Evolutionary conservation across 2,329 filamentous ascomycete species (phyloP).

Genomic region (Dactylellina leptospora): DNA sequence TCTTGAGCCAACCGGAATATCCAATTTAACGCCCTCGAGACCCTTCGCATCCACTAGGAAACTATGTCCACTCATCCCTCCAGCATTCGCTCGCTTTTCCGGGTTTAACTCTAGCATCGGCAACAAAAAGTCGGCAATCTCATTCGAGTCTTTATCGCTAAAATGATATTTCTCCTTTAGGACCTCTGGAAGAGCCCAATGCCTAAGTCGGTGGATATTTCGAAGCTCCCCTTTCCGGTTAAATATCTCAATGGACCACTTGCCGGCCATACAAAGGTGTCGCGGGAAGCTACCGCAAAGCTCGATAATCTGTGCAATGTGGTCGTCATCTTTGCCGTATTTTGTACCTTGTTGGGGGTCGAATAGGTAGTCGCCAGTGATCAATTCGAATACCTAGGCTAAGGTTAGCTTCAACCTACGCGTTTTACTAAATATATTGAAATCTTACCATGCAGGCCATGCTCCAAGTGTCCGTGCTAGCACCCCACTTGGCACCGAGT

Average conservation of each 20-base stretch:
- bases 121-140: constrained; percentile 80
- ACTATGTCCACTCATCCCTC: constrained; percentile 86
- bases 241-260: constrained; percentile 99
- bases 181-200: constrained; percentile 94
- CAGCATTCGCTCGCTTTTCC: constrained; percentile 89
- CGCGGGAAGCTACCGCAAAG: constrained; percentile 93
- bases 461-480: constrained; percentile 99
- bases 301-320: constrained; percentile 99
- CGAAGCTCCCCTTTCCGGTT: constrained; percentile 96
- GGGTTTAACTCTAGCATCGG: constrained; percentile 93
- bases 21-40: constrained; percentile 81
- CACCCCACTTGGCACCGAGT: constrained; percentile 94
- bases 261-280: constrained; percentile 86
- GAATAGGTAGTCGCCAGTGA: constrained; percentile 97
- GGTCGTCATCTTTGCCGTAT: constrained; percentile 99
- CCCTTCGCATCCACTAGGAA: constrained; percentile 87
- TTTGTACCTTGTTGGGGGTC: constrained; percentile 98
- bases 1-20: constrained; percentile 78
- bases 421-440: background rate
- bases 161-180: constrained; percentile 98
- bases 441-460: constrained; percentile 94
- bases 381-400: constrained; percentile 89
- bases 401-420: background rate
- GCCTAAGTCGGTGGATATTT: constrained; percentile 93
- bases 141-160: constrained; percentile 79